These are phyloP conservation scores for Xerophyta viscosa DNA, from an alignment of 106 monocot species.

Conservation along the genomic window DNA sequence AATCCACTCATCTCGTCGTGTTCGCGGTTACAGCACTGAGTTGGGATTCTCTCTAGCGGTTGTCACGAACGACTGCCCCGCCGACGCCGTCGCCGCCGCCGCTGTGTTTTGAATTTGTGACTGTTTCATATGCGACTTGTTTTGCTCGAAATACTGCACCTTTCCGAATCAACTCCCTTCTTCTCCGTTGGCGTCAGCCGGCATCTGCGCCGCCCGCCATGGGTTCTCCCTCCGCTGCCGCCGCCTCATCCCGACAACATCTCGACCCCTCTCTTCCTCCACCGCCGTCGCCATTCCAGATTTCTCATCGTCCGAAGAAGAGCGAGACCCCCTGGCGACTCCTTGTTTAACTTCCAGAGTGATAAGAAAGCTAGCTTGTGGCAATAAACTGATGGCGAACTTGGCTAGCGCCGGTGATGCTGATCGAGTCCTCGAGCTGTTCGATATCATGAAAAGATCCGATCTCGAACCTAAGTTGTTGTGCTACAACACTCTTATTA, in stretches of 20 bases:
- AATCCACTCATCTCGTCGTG: too few species aligned
- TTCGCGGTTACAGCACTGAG: too few species aligned
- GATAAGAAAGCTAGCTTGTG: too few species aligned
- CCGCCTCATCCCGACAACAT: neutral
- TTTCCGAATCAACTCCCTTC: too few species aligned
- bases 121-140: neutral
- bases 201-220: too few species aligned
- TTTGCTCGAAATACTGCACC: too few species aligned
- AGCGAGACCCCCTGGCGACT: neutral
- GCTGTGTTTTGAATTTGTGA: neutral
- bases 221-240: neutral
- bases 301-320: neutral
- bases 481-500: slow-evolving; percentile 7
- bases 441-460: neutral
- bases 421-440: slow-evolving; percentile 2
- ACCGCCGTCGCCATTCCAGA: neutral
- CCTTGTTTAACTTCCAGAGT: too few species aligned
- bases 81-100: neutral
- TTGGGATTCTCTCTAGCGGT: too few species aligned
- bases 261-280: neutral
- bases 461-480: neutral
- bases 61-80: too few species aligned
- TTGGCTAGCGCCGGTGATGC: slow-evolving; percentile 1
- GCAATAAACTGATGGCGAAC: slow-evolving; percentile 4
- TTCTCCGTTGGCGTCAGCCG: slow-evolving; percentile 2